Base-by-base conservation (phyloP, 2,329 filamentous ascomycete species). In the Mycosphaerella sp. region DNA sequence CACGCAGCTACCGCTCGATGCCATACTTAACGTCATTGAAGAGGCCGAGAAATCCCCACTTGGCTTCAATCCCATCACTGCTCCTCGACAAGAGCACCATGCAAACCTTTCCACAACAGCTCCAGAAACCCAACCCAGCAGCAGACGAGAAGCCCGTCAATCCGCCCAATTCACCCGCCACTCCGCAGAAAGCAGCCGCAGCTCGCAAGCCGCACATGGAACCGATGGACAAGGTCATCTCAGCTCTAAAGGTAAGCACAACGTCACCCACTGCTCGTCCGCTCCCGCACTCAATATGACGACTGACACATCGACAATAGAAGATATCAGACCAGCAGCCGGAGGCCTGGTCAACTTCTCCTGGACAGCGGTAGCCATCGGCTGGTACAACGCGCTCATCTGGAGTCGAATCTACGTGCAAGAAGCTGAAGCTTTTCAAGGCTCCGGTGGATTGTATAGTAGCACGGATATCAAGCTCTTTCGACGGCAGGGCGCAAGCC, bases 301-400 rank as follows among this genome's bases (percentile, higher is more conserved):
- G 26, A 4, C 26, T 29, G 5, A 29, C 26, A 29, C 26, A 29
- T 29, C 1, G n/a, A 3, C 23, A 41, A 46, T 41, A 59, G 46
- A 48, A 54, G 41, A 50, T 26, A 47, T 48, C 48, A 42, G 50
- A 38, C 52, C 57, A 40, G 45, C 51, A 40, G 48, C 43, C 10
- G 53, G 40, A 49, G 51, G 51, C 6, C 48, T 45, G 1, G 40
- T 34, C 39, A 47, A 40, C 21, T 59, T 58, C 51, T 43, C 55
- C 42, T 62, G 60, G 60, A 62, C 59, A 23, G 46, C 60, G 7
- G 49, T 59, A 38, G 60, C 60, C 0, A 63, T 97, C 48, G 92
- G 91, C 46, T 97, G 93, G 93, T 96, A 97, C 70, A 89, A 96
- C 71, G 92, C 89, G 4, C 77, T 97, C 10, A 78, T 98, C 8